Evolutionary conservation across 2,329 filamentous ascomycete species (phyloP), one percentile per base, ranked within the genome.

Genomic region (Fusarium agapanthi): DNA sequence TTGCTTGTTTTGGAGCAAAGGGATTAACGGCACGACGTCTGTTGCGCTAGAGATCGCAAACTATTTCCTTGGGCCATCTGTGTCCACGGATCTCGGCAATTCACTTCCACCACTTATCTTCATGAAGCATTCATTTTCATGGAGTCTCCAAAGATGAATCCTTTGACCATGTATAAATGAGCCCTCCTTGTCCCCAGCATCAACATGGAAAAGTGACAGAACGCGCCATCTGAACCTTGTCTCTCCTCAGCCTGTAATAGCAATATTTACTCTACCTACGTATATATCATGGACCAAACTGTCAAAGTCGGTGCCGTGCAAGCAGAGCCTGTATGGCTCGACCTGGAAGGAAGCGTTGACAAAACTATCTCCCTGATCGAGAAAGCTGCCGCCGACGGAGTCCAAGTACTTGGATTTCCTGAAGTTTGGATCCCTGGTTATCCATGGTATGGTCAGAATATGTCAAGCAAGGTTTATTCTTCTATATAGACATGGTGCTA

Each of bases 351-450:
- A 6, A 60, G 45, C 1, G 45, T 60, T 26, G 45, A 60, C 15
- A 60, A 60, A 34, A 60, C 56, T 7, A 60, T 60, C 35, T 20
- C 35, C 9, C 22, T 60, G 14, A 60, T 60, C 6, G 35, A 60
- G 14, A 54, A 54, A 16, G 45, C 56, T 20, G n/a, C 56, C 22
- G 18, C 35, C 1, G 45, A 54, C 8, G 56, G 56, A 41, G 35
- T 60, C 13, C 45, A 54, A 54, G 45, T 60, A 11, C 56, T 60
- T 41, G 56, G 56, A 14, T 60, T 54, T 18, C 56, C 56, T n/a
- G 56, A 60, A 54, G 45, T 60, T 30, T 60, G 56, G 56, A 60
- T 60, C 16, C 45, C 56, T 3, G 45, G 56, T 7, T 60, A 60
- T n/a, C 56, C 56, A 54, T 60, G 56, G 56, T 60, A 60, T 18